phyloP scores from a whole-genome alignment of 2,329 filamentous ascomycete species.

The Hypoxylon sp. region DNA sequence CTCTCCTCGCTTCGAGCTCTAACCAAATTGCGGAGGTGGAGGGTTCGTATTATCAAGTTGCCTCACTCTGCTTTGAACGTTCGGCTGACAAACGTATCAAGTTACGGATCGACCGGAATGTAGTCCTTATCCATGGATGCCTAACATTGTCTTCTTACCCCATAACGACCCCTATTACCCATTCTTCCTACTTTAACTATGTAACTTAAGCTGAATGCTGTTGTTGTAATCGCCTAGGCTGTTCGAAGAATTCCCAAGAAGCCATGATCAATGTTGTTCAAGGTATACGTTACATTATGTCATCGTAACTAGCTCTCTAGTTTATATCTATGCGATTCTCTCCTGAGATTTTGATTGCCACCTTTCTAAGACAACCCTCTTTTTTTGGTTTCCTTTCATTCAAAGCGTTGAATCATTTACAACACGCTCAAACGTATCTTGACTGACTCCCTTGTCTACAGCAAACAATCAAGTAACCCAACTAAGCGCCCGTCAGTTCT shows the following conservation, averaged over 20 bases:
- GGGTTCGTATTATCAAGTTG: not conserved
- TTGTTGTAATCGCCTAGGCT: not conserved
- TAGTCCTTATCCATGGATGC: not conserved
- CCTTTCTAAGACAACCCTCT: not conserved
- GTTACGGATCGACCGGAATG: slow-evolving; percentile 29
- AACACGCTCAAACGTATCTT: not conserved
- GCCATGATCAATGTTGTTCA: not conserved
- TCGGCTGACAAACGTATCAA: slow-evolving; percentile 7
- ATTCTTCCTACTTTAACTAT: too few species aligned
- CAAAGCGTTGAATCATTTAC: not conserved
- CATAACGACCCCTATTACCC: not conserved
- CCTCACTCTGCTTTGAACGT: not conserved
- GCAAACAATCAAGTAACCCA: slow-evolving; percentile 6
- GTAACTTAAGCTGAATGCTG: too few species aligned
- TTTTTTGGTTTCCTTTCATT: slow-evolving; percentile 5
- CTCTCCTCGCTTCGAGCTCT: not conserved
- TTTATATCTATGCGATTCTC: slow-evolving; percentile 31
- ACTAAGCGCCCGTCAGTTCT: not conserved
- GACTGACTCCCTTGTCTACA: slow-evolving; percentile 6
- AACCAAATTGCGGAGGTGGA: not conserved
- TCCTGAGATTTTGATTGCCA: slow-evolving; percentile 7
- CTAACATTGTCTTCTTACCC: not conserved
- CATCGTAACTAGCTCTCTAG: slow-evolving; percentile 25
- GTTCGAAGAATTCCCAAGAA: not conserved
- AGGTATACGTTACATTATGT: slow-evolving; percentile 11